Percentiles rank a stretch among this genome's conserved stretches.
Evolutionary conservation across 495 filamentous ascomycete genomes (phyloP).

Genomic region (Niebla homalea): DNA sequence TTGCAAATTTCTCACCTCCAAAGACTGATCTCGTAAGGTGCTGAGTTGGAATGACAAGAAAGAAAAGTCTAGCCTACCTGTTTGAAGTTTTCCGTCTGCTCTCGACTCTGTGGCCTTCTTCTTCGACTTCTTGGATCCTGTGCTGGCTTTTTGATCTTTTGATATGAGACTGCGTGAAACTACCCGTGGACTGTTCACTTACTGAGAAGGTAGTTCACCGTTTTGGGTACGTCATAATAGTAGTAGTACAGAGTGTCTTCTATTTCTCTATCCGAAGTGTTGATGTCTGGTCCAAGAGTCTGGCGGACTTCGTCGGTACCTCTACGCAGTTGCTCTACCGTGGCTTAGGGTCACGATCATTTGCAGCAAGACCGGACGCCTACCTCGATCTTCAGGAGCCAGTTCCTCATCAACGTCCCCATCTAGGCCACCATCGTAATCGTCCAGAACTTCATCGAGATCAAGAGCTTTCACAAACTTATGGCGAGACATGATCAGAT

Average conservation of each 20-base stretch:
- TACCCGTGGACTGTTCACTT: slow-evolving; percentile 13
- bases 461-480: slow-evolving; percentile 46
- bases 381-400: slow-evolving; percentile 49
- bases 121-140: slow-evolving; percentile 25
- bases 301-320: slow-evolving; percentile 43
- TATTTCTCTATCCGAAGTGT: slow-evolving; percentile 55
- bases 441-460: slow-evolving; percentile 46
- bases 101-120: slow-evolving; percentile 5
- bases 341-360: slow-evolving; percentile 4
- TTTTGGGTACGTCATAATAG: slow-evolving; percentile 82
- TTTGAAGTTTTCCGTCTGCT: slow-evolving; percentile 24
- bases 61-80: slow-evolving; percentile 37
- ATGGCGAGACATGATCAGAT: slow-evolving; percentile 45
- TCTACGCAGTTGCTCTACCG: slow-evolving; percentile 38
- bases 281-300: slow-evolving; percentile 36
- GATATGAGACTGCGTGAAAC: too few species aligned
- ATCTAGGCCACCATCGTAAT: slow-evolving; percentile 41
- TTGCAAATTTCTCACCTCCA: neutral
- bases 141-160: slow-evolving; percentile 17
- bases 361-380: slow-evolving; percentile 6
- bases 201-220: slow-evolving; percentile 63
- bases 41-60: slow-evolving; percentile 2
- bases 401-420: slow-evolving; percentile 33
- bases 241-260: slow-evolving; percentile 90
- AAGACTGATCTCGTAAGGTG: too few species aligned